Conservation (phyloP, 768 basidiomycete species). For the Chalciporus piperatus region DNA sequence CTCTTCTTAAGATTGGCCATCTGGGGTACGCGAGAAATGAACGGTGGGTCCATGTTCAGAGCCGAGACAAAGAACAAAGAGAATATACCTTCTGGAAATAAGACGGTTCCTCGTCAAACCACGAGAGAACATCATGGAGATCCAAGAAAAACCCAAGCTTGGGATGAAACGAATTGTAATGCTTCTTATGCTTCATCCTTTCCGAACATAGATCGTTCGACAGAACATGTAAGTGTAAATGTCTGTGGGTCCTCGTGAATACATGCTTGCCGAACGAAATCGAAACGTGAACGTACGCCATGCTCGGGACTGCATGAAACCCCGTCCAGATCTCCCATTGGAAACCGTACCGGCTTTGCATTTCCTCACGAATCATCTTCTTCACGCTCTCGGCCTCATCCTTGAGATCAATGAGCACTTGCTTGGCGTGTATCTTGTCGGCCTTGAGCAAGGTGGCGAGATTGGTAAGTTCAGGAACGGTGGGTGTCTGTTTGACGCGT, state of each 20-base stretch:
- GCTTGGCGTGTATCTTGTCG: constrained; percentile 52
- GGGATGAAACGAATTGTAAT: constrained; percentile 90
- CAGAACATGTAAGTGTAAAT: constrained; percentile 83
- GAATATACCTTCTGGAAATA: constrained; percentile 50
- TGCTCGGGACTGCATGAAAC: constrained; percentile 83
- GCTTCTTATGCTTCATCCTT: constrained; percentile 80
- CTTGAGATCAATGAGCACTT: constrained; percentile 49
- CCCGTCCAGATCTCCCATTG: constrained; percentile 78
- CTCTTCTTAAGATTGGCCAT: constrained; percentile 49
- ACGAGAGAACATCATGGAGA: constrained; percentile 71
- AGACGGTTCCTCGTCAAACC: constrained; percentile 68
- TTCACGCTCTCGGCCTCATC: constrained; percentile 56
- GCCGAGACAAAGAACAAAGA: neutral
- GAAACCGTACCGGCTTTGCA: constrained; percentile 70
- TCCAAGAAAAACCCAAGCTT: constrained; percentile 80
- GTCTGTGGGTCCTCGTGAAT: constrained; percentile 39
- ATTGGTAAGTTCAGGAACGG: constrained; percentile 43
- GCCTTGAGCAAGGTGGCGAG: constrained; percentile 55
- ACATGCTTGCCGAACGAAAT: neutral
- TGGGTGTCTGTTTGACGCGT: constrained; percentile 35
- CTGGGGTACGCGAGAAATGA: constrained; percentile 31
- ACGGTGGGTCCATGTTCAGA: neutral
- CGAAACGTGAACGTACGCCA: constrained; percentile 58
- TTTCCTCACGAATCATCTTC: constrained; percentile 72
- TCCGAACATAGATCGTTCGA: constrained; percentile 73